A percentile compares a stretch with the other conserved stretches of the same genome.
These are phyloP conservation scores for Pelargonium myrrhifolium DNA, from an alignment of 441 rosid genomes.

Conservation along the genomic window DNA sequence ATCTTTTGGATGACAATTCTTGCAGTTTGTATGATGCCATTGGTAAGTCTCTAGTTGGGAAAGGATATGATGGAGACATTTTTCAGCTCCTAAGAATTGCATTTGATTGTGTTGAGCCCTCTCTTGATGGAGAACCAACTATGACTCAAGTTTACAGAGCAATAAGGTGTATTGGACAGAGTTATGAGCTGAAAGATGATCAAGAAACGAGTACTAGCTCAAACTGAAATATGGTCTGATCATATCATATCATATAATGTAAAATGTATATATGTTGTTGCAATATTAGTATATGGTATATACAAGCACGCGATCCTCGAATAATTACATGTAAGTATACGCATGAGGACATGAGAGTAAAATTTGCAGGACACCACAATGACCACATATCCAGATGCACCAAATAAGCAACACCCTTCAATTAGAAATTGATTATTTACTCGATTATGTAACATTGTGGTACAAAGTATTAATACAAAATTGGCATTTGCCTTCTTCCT, in stretches of 20 bases:
- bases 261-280: no score
- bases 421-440: neutral
- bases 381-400: neutral
- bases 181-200: neutral
- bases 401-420: constrained; percentile 4
- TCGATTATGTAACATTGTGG: neutral
- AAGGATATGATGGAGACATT: constrained; percentile 17
- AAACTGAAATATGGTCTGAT: no score
- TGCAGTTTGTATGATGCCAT: constrained; percentile 13
- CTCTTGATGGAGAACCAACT: neutral
- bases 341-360: no score
- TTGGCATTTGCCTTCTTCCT: neutral
- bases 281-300: no score
- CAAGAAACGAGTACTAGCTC: no score
- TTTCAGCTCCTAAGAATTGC: constrained; percentile 12
- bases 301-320: no score
- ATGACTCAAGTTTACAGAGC: neutral
- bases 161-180: neutral
- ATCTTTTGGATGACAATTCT: neutral
- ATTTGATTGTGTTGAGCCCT: constrained; percentile 6
- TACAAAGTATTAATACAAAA: no score
- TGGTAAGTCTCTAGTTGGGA: constrained; percentile 11
- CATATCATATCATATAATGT: no score
- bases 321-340: no score
- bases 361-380: neutral